phyloP scores from a whole-genome alignment of 805 yeast species.

The Saturnispora ahearnii region DNA sequence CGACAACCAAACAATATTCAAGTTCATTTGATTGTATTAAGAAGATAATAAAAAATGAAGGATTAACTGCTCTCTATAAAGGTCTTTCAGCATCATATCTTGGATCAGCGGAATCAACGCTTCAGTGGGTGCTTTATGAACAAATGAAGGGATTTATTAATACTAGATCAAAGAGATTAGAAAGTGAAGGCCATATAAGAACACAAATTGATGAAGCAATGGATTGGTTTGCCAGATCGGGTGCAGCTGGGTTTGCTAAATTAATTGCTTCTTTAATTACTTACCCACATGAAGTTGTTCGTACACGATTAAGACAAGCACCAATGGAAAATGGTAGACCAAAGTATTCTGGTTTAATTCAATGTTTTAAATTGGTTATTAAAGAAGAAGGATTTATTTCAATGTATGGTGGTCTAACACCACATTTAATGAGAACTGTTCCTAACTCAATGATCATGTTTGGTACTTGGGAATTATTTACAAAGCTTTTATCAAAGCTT shows the following conservation, averaged over 20 bases:
- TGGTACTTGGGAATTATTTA: slow-evolving; percentile 94
- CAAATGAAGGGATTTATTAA: slow-evolving; percentile 74
- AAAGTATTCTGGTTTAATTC: slow-evolving; percentile 83
- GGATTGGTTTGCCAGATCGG: slow-evolving; percentile 94
- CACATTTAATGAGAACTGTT: slow-evolving; percentile 92
- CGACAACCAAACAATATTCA: slow-evolving; percentile 52
- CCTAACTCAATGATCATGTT: slow-evolving; percentile 98
- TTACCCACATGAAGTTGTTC: slow-evolving; percentile 94
- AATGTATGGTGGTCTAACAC: slow-evolving; percentile 96
- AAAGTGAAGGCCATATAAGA: slow-evolving; percentile 30
- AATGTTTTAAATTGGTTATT: slow-evolving; percentile 75
- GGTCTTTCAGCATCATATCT: slow-evolving; percentile 93
- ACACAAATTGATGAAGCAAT: slow-evolving; percentile 52
- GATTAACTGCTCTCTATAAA: slow-evolving; percentile 68
- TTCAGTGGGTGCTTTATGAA: slow-evolving; percentile 95
- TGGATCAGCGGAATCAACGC: slow-evolving; percentile 85
- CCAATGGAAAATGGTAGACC: slow-evolving; percentile 62
- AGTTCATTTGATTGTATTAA: slow-evolving; percentile 80
- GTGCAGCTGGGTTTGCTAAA: slow-evolving; percentile 96
- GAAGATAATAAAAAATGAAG: slow-evolving; percentile 66
- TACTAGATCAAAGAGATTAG: slow-evolving; percentile 35
- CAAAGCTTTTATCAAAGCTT: slow-evolving; percentile 39
- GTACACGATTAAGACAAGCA: slow-evolving; percentile 93
- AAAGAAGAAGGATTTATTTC: slow-evolving; percentile 89
- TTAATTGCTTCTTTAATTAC: slow-evolving; percentile 86